These are phyloP conservation scores for Delphinella strobiligena DNA, from an alignment of 2,329 filamentous ascomycete genomes.

Conservation along the genomic window DNA sequence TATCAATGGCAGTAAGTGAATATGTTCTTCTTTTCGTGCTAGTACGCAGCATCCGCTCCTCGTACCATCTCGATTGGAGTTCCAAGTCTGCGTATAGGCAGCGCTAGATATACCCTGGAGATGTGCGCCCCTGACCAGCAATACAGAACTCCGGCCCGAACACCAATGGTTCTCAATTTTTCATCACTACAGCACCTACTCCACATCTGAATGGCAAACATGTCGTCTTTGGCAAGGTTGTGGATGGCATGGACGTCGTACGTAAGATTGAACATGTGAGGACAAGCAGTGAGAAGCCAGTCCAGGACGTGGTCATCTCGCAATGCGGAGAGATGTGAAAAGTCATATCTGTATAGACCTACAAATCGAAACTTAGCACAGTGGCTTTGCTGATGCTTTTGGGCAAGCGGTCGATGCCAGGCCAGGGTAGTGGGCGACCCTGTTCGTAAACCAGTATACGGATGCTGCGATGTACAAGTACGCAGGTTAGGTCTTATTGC, in stretches of 20 bases:
- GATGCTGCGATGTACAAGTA: too few species aligned
- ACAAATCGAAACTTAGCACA: too few species aligned
- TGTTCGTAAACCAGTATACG: too few species aligned
- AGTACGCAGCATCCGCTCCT: too few species aligned
- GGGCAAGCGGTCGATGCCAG: too few species aligned
- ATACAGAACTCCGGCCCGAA: slow-evolving; percentile 74
- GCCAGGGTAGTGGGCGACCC: too few species aligned
- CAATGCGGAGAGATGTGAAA: slow-evolving; percentile 86
- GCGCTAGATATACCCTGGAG: not conserved
- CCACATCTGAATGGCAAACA: slow-evolving; percentile 88
- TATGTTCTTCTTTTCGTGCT: not conserved
- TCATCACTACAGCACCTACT: slow-evolving; percentile 82
- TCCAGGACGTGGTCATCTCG: slow-evolving; percentile 69
- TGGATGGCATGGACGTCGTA: slow-evolving; percentile 83
- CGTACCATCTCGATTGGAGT: too few species aligned
- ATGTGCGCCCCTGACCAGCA: too few species aligned
- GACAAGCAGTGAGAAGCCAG: slow-evolving; percentile 69
- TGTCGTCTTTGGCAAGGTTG: slow-evolving; percentile 85
- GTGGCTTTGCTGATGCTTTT: too few species aligned
- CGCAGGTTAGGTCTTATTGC: too few species aligned
- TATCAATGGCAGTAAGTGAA: slow-evolving; percentile 79
- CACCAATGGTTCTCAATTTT: slow-evolving; percentile 93
- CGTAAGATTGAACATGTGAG: slow-evolving; percentile 86
- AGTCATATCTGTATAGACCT: not conserved
- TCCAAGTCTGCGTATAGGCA: not conserved